Percentiles rank a stretch among this genome's conserved stretches.
These are phyloP conservation scores for Fistulifera pelliculosa DNA, from an alignment of 108 stramenopile genomes.

Conservation along the genomic window DNA sequence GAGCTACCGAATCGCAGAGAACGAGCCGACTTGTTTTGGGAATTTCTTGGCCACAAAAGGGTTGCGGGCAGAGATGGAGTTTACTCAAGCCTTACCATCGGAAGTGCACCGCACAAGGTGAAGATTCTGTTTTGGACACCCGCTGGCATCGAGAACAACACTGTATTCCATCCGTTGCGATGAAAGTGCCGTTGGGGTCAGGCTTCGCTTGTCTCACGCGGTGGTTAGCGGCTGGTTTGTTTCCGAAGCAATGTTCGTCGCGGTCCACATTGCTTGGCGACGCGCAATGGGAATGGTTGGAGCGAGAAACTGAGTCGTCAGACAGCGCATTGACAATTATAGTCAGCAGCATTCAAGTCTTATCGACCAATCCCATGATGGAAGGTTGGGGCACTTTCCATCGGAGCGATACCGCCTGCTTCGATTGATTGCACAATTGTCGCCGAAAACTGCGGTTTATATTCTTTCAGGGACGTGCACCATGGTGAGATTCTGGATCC, in stretches of 20 bases:
- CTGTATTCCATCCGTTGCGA: conserved; percentile 61
- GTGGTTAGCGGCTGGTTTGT: conserved; percentile 59
- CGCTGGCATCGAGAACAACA: conserved; percentile 66
- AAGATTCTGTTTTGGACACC: conserved; percentile 76
- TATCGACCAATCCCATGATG: conserved; percentile 77
- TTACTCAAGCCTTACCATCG: conserved; percentile 37
- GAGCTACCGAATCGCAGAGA: conserved; percentile 38
- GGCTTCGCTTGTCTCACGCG: conserved; percentile 61
- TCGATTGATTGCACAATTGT: conserved; percentile 22
- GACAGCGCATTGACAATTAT: conserved; percentile 47
- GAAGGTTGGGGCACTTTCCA: conserved; percentile 90
- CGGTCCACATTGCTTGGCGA: conserved; percentile 49
- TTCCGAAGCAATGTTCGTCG: conserved; percentile 18
- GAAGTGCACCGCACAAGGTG: conserved; percentile 22
- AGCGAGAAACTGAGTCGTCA: conserved; percentile 22
- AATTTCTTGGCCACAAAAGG: conserved; percentile 51
- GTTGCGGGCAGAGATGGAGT: conserved; percentile 17
- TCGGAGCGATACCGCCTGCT: conserved; percentile 48
- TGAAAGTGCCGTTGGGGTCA: conserved; percentile 38
- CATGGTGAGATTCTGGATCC: conserved; percentile 68
- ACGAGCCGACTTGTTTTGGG: conserved; percentile 47
- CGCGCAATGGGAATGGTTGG: conserved; percentile 84
- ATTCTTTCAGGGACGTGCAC: conserved; percentile 86
- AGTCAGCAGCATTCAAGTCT: conserved; percentile 71
- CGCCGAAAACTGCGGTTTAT: conserved; percentile 26